Conservation (phyloP, 2,329 filamentous ascomycete species). For the Harringtonia aguacate region DNA sequence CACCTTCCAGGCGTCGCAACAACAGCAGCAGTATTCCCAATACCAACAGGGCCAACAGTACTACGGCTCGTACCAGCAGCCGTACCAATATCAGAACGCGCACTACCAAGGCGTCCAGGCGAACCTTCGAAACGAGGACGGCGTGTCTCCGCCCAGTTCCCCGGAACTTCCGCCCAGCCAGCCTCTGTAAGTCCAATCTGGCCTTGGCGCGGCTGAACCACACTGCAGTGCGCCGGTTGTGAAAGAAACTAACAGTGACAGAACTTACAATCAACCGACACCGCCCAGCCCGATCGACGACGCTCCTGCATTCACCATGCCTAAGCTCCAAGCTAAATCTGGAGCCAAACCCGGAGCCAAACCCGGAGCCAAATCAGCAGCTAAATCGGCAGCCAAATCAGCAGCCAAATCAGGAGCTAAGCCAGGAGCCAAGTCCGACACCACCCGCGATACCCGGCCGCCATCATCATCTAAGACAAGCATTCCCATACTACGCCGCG, state of each 20-base stretch:
- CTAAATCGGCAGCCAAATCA: too few relatives aligned
- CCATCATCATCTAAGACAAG: slow-evolving; percentile 17
- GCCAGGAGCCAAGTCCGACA: not conserved
- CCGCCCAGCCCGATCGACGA: too few relatives aligned
- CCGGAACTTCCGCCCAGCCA: slow-evolving; percentile 31
- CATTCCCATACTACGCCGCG: slow-evolving; percentile 42
- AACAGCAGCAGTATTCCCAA: slow-evolving; percentile 3
- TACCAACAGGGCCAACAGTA: not conserved
- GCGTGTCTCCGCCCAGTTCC: slow-evolving; percentile 47
- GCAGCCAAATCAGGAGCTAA: too few relatives aligned
- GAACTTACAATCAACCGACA: too few relatives aligned
- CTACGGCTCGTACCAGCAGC: not conserved
- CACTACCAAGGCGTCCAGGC: slow-evolving; percentile 1
- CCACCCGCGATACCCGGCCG: slow-evolving; percentile 7
- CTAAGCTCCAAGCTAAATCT: too few relatives aligned
- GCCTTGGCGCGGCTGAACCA: too few relatives aligned
- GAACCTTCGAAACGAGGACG: slow-evolving; percentile 16
- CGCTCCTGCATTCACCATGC: too few relatives aligned
- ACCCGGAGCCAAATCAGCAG: too few relatives aligned
- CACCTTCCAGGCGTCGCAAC: slow-evolving; percentile 16
- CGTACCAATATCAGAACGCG: slow-evolving; percentile 2
- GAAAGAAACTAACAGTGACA: not conserved
- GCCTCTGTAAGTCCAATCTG: slow-evolving; percentile 28
- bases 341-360: too few relatives aligned
- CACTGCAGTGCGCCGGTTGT: slow-evolving; percentile 7